Base-by-base conservation (phyloP, 495 filamentous ascomycete genomes). In the Daldinia decipiens region DNA sequence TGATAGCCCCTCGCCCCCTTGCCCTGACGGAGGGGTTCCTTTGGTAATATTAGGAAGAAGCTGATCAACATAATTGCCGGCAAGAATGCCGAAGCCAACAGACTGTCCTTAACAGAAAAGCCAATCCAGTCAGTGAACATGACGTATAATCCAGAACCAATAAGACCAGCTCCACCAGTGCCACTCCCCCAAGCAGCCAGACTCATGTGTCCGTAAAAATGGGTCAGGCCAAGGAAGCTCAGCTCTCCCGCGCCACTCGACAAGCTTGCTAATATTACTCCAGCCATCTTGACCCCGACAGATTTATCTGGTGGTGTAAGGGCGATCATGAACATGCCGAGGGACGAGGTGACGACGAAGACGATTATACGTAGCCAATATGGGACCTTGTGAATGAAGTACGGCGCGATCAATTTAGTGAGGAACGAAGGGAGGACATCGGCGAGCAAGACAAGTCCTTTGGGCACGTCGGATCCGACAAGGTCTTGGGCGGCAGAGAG, bases 401-500 rank as follows among this genome's bases (percentile, higher is more conserved):
- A 97, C 2, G 95, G 95, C 1, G 93, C 92, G 71, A 91, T 80
- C 34, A 99, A 85, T 78, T 99, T 99, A 54, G 91, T 93, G 21
- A 89, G 73, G 80, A 99, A 97, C 17, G 91, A 91, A 11, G 95
- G 95, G 17, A 96, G 83, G 64, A 98, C 92, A 79, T 97, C 92
- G 67, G 93, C 93, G 64, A 99, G 92, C 40, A 98, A 91, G 67
- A 99, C 94, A 53, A 96, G 85, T 62, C 90, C 93, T 79, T 97
- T 98, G 29, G 95, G 95, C 1, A 97, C 83, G 53, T 81, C 76
- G 39, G 91, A 88, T 11, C 94, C 94, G 76, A 98, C 95, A 63
- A 99, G 90, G 77, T 99, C 95, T 65, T 97, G 90, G 21, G 95
- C 95, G n/a, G 95, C 91, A 13, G 94, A 94, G 71, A 99, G 89